Base-by-base conservation (phyloP, 108 stramenopile genomes). In the Stephanodiscus minutulus region DNA sequence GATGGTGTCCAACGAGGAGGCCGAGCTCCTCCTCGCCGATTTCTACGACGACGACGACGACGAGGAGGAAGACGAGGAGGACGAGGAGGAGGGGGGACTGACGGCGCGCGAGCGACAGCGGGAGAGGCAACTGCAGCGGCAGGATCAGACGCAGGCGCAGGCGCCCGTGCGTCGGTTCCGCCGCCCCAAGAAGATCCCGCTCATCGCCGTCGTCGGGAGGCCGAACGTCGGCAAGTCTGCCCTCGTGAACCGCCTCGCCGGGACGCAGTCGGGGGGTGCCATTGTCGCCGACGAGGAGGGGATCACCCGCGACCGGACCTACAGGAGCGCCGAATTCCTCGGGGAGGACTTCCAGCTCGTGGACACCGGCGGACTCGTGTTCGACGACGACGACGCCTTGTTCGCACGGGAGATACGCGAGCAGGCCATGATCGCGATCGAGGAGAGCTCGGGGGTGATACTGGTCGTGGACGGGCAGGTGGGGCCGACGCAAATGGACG, bases 141-240 rank as follows among this genome's bases (percentile, higher is more conserved):
- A 24, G 22, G 13, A 31, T 13, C 56, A 68, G 37, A 17, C 47
- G 47, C 18, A 69, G 47, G 46, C 15, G 22, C 58, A 70, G 29
- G 67, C 68, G 47, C 81, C 87, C n/a, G 79, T 86, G 49, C 85
- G 87, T 35, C 80, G 81, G 21, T 69, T 68, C 61, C 76, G 77
- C 37, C 74, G 79, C 39, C 72, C 70, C 70, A 86, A 88, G 72
- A 91, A 88, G 64, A 86, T 87, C 35, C 95, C 95, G 2, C 70
- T 91, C 22, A 91, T 99, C 49, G 95, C 97, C 8, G 87, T 99
- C 47, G 74, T 99, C 4, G 99, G 99, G 25, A 73, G 99, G 37
- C 99, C 99, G 43, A 99, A 99, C 73, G 99, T 99, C n/a, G 98
- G 99, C 11, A 99, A 99, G 76, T 83, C 81, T 37, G 96, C 96